Evolutionary conservation across 2,329 filamentous ascomycete genomes (phyloP).

Genomic region (Sclerotinia nivalis): DNA sequence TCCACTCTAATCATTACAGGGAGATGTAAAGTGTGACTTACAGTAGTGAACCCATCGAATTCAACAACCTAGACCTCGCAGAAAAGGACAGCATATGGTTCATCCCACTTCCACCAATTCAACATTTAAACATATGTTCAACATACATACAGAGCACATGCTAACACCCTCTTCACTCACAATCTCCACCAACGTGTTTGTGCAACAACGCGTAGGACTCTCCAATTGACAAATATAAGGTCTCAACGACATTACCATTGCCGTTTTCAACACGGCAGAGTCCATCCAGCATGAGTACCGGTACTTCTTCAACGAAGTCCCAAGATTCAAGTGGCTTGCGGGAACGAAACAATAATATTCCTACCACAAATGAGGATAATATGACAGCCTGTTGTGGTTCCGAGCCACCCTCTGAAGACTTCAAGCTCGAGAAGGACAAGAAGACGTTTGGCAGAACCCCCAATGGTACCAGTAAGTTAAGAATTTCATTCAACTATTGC

Average conservation of each 20-base stretch:
- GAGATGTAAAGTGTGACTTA: slow-evolving; percentile 1
- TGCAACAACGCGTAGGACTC: not conserved
- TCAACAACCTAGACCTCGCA: slow-evolving; percentile 8
- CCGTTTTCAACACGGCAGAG: slow-evolving; percentile 23
- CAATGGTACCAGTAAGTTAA: slow-evolving; percentile 76
- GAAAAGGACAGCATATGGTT: slow-evolving; percentile 11
- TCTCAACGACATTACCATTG: slow-evolving; percentile 9
- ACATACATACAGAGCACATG: slow-evolving; percentile 10
- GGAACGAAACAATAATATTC: slow-evolving; percentile 31
- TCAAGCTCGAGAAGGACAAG: slow-evolving; percentile 52
- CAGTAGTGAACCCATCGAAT: not conserved
- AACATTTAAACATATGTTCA: not conserved
- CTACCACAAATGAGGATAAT: slow-evolving; percentile 20
- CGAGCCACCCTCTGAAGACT: slow-evolving; percentile 26
- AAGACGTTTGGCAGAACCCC: slow-evolving; percentile 91
- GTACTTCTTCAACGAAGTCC: slow-evolving; percentile 14
- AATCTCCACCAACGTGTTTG: not conserved
- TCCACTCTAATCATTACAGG: slow-evolving; percentile 7
- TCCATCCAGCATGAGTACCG: slow-evolving; percentile 25
- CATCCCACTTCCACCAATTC: slow-evolving; percentile 17
- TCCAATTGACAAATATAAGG: not conserved
- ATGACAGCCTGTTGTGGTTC: slow-evolving; percentile 15
- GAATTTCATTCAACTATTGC: not conserved
- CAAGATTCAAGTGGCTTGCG: slow-evolving; percentile 32
- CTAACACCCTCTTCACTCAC: not conserved